Evolutionary conservation across 2,329 filamentous ascomycete species (phyloP), one percentile per base, ranked within the genome.

Genomic region (Fusarium redolens): DNA sequence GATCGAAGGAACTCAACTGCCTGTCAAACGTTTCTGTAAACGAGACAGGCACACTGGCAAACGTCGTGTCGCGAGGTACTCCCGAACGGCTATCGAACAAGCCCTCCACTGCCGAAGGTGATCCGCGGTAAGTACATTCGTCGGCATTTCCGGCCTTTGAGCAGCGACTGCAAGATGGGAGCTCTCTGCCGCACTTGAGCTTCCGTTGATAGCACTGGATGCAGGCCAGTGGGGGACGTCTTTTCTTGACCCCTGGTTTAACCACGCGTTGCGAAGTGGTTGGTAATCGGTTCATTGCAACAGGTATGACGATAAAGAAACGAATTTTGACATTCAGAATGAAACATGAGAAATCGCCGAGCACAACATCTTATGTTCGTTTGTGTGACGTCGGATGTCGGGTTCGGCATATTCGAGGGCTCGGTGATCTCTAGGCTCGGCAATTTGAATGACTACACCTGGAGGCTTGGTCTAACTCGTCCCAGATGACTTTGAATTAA

Each of bases 1-100:
- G 14, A 2, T 2, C 38, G 10, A 4, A 2, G 12, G 22, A 13
- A 13, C 2, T 7, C 5, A 2, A 9, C 18, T 13, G 14, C 3
- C 6, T 41, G 8, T 31, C 18, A 1, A 12, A 7, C 5, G 10
- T 17, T 2, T 3, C 35, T 14, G 25, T 25, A 25, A 25, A 25
- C 25, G 25, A 25, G 5, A 5, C 25, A 25, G 25, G 25, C 5
- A 25, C 25, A 25, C 25, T 25, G 25, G 5, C 25, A 25, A 6
- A 25, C 25, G 25, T 25, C 25, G 25, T 25, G 25, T 25, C 25
- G 25, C 25, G 25, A 25, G 25, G 25, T 25, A 25, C 25, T 25
- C 25, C 25, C 5, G 25, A 25, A 25, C 25, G 25, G 5, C 25
- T 25, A 25, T 25, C 25, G 25, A 25, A 25, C 25, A 25, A 6